Percentiles rank a stretch among this genome's conserved stretches.
Evolutionary conservation across 306 rosid species (phyloP).

Genomic region (Quercus rubra): DNA sequence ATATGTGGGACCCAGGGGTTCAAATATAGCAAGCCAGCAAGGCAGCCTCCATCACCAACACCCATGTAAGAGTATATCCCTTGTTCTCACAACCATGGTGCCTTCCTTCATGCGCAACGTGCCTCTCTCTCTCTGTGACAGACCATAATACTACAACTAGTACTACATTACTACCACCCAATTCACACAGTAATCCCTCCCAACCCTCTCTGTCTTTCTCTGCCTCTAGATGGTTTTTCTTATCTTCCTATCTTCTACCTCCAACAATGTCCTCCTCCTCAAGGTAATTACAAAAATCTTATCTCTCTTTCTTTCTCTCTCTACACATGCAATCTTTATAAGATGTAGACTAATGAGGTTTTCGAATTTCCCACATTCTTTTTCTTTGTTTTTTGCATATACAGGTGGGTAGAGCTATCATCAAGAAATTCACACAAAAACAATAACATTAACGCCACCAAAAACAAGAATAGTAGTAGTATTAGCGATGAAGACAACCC

Average conservation of each 20-base stretch:
- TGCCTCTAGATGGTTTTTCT: not conserved
- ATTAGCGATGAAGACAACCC: not conserved
- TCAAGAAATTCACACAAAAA: no score
- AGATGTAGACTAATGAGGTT: not conserved
- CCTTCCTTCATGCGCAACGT: not conserved
- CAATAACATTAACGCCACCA: no score
- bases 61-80: not conserved
- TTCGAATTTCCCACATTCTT: not conserved
- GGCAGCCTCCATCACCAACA: not conserved
- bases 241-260: not conserved
- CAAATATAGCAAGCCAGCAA: not conserved
- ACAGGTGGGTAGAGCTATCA: no score
- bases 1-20: not conserved
- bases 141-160: not conserved
- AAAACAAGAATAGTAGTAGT: not conserved
- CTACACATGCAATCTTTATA: not conserved
- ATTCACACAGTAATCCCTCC: not conserved
- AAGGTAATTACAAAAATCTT: not conserved
- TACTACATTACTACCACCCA: no score
- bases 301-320: no score
- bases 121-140: not conserved
- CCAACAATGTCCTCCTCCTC: slow-evolving; percentile 4
- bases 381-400: no score
- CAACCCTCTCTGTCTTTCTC: not conserved
- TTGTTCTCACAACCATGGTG: not conserved